A percentile compares a stretch with the other conserved stretches of the same genome.
These are phyloP conservation scores for Fusarium succisae DNA, from an alignment of 2,329 filamentous ascomycete genomes.

Conservation along the genomic window DNA sequence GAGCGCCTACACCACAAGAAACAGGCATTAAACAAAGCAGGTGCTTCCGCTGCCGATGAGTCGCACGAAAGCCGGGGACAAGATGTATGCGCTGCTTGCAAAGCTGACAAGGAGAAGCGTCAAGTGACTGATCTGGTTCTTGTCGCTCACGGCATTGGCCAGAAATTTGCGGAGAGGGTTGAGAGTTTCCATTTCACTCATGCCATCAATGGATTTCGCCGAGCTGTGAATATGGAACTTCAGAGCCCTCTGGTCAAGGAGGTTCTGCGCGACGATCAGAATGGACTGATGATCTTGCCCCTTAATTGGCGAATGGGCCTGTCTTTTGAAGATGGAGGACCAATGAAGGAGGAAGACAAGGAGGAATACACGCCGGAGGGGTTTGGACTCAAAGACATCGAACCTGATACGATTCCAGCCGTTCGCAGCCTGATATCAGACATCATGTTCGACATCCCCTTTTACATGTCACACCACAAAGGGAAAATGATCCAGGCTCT, in stretches of 20 bases:
- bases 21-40: conserved; percentile 44
- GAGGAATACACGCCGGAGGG: conserved; percentile 66
- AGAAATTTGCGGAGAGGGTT: conserved; percentile 93
- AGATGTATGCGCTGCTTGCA: conserved; percentile 65
- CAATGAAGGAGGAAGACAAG: conserved; percentile 63
- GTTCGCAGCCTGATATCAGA: conserved; percentile 96
- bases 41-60: conserved; percentile 43
- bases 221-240: conserved; percentile 86
- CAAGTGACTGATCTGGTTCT: conserved; percentile 88
- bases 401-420: conserved; percentile 87
- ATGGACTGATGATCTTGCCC: conserved; percentile 92
- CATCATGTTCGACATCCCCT: conserved; percentile 98
- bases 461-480: conserved; percentile 97
- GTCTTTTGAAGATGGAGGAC: conserved; percentile 83
- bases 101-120: conserved; percentile 69
- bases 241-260: conserved; percentile 77
- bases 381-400: conserved; percentile 83
- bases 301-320: conserved; percentile 93
- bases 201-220: conserved; percentile 88
- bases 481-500: conserved; percentile 92
- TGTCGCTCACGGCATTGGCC: conserved; percentile 94
- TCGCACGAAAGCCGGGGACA: conserved; percentile 42
- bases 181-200: conserved; percentile 98
- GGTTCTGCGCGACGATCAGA: conserved; percentile 78
- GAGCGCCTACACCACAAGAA: conserved; percentile 70